A percentile compares a stretch with the other conserved stretches of the same genome.
Evolutionary conservation across 2,329 filamentous ascomycete species (phyloP).

Genomic region (Penicillium freii): DNA sequence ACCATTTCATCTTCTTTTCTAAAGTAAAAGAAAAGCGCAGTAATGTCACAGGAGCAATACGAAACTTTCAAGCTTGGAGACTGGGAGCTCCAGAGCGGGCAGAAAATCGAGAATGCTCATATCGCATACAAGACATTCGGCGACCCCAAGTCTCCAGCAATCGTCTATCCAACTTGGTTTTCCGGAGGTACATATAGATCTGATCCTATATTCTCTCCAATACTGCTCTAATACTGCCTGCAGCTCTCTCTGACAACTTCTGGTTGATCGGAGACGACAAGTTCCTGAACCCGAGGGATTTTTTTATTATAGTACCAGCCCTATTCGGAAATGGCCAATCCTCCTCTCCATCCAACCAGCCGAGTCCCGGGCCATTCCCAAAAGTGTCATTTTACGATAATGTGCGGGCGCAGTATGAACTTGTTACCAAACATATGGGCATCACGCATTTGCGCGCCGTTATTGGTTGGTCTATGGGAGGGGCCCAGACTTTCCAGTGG

Average conservation of each 20-base stretch:
- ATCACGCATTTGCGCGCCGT: constrained; percentile 62
- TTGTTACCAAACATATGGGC: constrained; percentile 63
- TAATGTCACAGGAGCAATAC: constrained; percentile 31
- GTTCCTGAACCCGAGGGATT: constrained; percentile 62
- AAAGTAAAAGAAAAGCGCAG: not conserved
- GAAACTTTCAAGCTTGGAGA: constrained; percentile 61
- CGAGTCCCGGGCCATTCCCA: constrained; percentile 57
- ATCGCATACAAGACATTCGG: constrained; percentile 79
- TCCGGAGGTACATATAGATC: constrained; percentile 52
- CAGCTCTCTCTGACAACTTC: constrained; percentile 66
- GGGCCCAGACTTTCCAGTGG: constrained; percentile 65
- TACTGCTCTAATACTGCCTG: not conserved
- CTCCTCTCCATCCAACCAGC: constrained; percentile 64
- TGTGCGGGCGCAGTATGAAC: constrained; percentile 63
- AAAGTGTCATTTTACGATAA: constrained; percentile 66
- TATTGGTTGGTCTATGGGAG: constrained; percentile 70
- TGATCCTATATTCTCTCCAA: not conserved
- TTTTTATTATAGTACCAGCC: constrained; percentile 67
- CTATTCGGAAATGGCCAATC: constrained; percentile 69
- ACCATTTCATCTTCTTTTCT: not conserved
- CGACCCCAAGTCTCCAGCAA: constrained; percentile 58
- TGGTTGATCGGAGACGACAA: constrained; percentile 70
- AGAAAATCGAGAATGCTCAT: constrained; percentile 60
- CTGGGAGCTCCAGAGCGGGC: constrained; percentile 65
- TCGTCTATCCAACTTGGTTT: constrained; percentile 78